Evolutionary conservation across 1,284 basidiomycete species (phyloP).

Genomic region (Thelephora terrestris): DNA sequence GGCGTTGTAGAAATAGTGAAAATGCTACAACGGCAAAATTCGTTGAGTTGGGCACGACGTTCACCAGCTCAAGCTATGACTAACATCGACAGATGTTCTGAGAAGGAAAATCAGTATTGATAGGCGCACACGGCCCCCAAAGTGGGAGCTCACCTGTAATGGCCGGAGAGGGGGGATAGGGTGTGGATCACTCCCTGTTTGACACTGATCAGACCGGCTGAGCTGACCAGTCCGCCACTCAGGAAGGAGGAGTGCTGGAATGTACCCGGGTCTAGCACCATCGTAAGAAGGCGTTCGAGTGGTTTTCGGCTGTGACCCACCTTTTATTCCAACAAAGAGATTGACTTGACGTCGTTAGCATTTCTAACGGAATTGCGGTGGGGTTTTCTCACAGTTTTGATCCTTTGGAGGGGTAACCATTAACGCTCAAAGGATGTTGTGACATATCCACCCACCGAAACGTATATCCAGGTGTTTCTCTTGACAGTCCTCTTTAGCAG

Average conservation of each 20-base stretch:
- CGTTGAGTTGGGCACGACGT: background rate
- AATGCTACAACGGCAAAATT: constrained; percentile 34
- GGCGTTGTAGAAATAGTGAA: constrained; percentile 48
- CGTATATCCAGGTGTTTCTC: constrained; percentile 64
- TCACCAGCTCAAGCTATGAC: background rate
- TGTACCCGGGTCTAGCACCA: constrained; percentile 34
- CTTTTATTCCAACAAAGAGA: constrained; percentile 65
- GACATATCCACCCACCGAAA: constrained; percentile 33
- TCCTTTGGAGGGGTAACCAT: constrained; percentile 22
- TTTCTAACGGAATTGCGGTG: background rate
- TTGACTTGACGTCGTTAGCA: constrained; percentile 33
- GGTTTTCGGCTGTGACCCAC: constrained; percentile 16
- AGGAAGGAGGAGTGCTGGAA: constrained; percentile 69
- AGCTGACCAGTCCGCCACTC: constrained; percentile 49
- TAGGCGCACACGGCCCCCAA: background rate
- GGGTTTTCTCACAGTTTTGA: constrained; percentile 33
- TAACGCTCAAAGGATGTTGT: background rate
- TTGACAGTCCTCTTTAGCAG: constrained; percentile 51
- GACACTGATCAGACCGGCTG: constrained; percentile 59
- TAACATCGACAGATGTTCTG: background rate
- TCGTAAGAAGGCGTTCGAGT: background rate
- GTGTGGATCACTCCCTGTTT: constrained; percentile 55
- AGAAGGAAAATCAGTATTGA: background rate
- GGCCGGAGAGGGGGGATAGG: constrained; percentile 58
- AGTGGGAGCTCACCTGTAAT: constrained; percentile 39